phyloP scores from a whole-genome alignment of 2,329 filamentous ascomycete species.

The Hyphodiscus sp. region DNA sequence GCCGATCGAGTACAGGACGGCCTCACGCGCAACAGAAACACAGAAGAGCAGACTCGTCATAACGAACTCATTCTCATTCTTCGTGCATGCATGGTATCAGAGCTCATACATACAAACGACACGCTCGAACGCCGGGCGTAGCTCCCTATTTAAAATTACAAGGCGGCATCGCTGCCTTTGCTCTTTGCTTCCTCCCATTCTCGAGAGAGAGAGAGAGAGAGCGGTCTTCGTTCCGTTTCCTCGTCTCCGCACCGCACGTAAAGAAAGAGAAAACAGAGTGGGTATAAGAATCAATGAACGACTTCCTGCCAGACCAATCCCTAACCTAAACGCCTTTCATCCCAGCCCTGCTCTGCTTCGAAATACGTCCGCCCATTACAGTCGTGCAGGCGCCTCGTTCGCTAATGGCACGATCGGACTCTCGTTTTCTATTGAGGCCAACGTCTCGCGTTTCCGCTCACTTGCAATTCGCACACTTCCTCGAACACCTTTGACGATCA shows the following conservation, averaged over 20 bases:
- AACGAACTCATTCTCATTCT: background rate
- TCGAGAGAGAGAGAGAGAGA: background rate
- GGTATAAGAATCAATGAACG: conserved; percentile 9
- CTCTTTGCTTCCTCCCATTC: background rate
- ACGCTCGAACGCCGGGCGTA: background rate
- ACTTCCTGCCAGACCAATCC: background rate
- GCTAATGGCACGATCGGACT: conserved; percentile 6
- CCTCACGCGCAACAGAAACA: too few relatives aligned
- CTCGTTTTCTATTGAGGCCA: conserved; percentile 8
- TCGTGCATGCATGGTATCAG: background rate
- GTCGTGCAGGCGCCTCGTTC: conserved; percentile 5
- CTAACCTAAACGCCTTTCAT: conserved; percentile 1
- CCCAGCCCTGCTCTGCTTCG: conserved; percentile 1
- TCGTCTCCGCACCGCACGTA: background rate
- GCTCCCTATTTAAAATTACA: background rate
- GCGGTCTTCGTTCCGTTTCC: background rate
- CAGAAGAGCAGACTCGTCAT: background rate
- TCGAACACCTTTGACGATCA: conserved; percentile 58
- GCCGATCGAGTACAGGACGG: too few relatives aligned
- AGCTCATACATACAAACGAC: background rate
- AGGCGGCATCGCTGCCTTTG: background rate
- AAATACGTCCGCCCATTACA: conserved; percentile 1
- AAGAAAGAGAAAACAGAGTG: conserved; percentile 4
- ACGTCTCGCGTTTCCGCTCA: conserved; percentile 32
- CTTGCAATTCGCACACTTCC: conserved; percentile 59